These are phyloP conservation scores for Kwoniella heveanensis DNA, from an alignment of 768 basidiomycete genomes.

Conservation along the genomic window DNA sequence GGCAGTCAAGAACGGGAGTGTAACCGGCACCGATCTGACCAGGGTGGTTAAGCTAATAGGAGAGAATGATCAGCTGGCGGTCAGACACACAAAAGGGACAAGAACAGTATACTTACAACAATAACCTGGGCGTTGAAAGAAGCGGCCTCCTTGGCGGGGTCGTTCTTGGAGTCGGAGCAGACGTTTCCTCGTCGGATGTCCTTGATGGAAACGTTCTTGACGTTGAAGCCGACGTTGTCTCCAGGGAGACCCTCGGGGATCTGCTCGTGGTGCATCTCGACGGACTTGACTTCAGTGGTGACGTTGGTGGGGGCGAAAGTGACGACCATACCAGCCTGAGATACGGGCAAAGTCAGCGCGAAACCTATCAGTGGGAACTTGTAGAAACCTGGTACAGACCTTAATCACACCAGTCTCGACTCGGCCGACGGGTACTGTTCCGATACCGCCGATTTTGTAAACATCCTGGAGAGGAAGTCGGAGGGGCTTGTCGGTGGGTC, in stretches of 20 bases:
- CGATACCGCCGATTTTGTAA: slow-evolving; percentile 99
- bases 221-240: slow-evolving; percentile 99
- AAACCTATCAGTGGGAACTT: too few species aligned
- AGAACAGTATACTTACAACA: too few species aligned
- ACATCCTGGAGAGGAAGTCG: slow-evolving; percentile 99
- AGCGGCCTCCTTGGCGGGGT: slow-evolving; percentile 73
- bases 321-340: slow-evolving; percentile 61
- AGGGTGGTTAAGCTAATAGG: slow-evolving; percentile 99
- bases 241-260: slow-evolving; percentile 91
- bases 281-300: slow-evolving; percentile 99
- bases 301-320: slow-evolving; percentile 95
- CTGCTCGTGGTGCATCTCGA: slow-evolving; percentile 82
- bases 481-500: slow-evolving; percentile 99
- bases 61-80: not conserved
- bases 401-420: slow-evolving; percentile 98
- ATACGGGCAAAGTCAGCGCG: too few species aligned
- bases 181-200: slow-evolving; percentile 99
- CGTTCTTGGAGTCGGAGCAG: slow-evolving; percentile 99
- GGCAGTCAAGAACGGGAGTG: slow-evolving; percentile 85
- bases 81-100: not conserved
- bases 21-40: slow-evolving; percentile 96
- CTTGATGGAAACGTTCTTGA: slow-evolving; percentile 99
- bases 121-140: slow-evolving; percentile 97
- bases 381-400: too few species aligned
- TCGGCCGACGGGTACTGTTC: slow-evolving; percentile 99